Conservation (phyloP, 192 early-diverging fungal species). For the Coemansia pectinata region DNA sequence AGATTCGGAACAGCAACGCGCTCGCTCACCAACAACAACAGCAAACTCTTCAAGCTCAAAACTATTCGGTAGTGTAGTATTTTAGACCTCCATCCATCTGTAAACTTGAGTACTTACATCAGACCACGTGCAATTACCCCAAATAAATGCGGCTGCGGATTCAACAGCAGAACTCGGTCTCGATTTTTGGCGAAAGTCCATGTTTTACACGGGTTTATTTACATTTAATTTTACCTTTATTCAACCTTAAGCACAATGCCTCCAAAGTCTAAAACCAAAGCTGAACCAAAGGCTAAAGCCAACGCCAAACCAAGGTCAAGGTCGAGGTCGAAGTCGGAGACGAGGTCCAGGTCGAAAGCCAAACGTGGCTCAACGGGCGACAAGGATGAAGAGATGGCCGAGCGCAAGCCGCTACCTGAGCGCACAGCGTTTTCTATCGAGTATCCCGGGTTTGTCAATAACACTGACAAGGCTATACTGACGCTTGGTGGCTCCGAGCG, state of each 20-base stretch:
- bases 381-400: conserved; percentile 10
- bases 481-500: conserved; percentile 47
- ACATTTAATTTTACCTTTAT: neutral
- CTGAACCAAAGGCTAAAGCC: neutral
- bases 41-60: neutral
- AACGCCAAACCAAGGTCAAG: neutral
- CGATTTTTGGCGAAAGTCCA: neutral
- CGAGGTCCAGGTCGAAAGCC: neutral
- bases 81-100: neutral
- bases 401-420: conserved; percentile 27
- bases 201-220: neutral
- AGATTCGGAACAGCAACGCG: neutral
- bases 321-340: neutral
- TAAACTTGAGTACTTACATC: neutral
- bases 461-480: conserved; percentile 33
- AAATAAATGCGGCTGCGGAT: neutral
- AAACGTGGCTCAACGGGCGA: neutral
- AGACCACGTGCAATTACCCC: neutral
- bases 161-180: neutral
- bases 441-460: conserved; percentile 49
- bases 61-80: neutral
- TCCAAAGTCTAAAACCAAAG: neutral
- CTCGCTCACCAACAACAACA: conserved; percentile 11
- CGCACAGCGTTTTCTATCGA: conserved; percentile 39
- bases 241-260: neutral